These are phyloP conservation scores for Hypoxylon fuscum DNA, from an alignment of 495 filamentous ascomycete genomes.

Conservation along the genomic window DNA sequence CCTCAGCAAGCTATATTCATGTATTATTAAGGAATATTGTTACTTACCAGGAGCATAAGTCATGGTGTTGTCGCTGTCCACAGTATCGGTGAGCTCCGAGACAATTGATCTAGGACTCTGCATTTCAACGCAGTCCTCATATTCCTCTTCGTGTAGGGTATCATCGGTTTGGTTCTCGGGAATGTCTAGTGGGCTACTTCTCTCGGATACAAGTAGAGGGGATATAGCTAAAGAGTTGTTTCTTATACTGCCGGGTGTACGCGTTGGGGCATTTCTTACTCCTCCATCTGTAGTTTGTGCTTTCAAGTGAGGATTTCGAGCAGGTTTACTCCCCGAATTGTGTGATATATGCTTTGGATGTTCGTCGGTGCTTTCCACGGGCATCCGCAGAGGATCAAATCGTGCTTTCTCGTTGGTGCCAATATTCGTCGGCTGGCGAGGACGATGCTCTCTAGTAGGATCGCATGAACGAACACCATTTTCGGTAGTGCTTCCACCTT, in stretches of 20 bases:
- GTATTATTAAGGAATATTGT: neutral
- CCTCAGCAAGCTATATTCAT: neutral
- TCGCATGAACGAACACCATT: too few species aligned
- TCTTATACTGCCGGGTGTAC: neutral
- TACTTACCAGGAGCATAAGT: constrained; percentile 43
- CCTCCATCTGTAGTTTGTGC: too few species aligned
- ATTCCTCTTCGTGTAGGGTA: neutral
- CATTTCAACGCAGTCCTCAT: neutral
- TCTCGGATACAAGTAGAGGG: neutral
- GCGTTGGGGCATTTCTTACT: neutral
- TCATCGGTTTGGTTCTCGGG: neutral
- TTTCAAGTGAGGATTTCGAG: too few species aligned
- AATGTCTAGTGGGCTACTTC: neutral
- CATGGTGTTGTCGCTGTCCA: constrained; percentile 33
- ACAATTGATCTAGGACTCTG: neutral
- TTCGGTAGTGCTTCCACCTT: neutral
- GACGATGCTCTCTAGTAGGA: too few species aligned
- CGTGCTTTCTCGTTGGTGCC: too few species aligned
- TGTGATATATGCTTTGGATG: too few species aligned
- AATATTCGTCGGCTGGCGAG: too few species aligned
- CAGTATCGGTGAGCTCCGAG: neutral
- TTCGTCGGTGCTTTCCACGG: too few species aligned
- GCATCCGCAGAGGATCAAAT: too few species aligned
- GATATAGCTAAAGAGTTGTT: neutral
- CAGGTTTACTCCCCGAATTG: too few species aligned